Evolutionary conservation across 2,329 filamentous ascomycete species (phyloP), one percentile per base, ranked within the genome.

Genomic region (Chalaropsis thielavioides): DNA sequence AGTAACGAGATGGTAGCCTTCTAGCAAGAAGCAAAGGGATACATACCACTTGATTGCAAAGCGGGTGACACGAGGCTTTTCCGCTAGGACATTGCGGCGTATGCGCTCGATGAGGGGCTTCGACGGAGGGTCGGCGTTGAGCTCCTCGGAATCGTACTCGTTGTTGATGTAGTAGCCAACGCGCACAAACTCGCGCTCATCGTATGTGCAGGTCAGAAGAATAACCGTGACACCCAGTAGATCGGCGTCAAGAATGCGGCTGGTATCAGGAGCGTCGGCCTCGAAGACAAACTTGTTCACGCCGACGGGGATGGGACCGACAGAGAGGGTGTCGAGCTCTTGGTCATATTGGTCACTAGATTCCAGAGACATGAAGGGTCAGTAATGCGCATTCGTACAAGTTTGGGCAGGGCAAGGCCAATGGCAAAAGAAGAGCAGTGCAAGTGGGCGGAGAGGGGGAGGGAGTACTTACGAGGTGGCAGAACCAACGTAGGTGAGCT

Each of bases 161-260:
- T 99, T 99, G 81, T 97, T 99, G 72, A 99, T 94, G 71, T 99
- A 99, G 83, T 99, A 99, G 68, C 94, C 94, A 51, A 99, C 92
- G 69, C 94, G 91, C 46, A 99, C 91, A 72, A 99, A 99, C 76
- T 99, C 94, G 72, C 94, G 86, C 64, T 89, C 88, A 72, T 99
- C 94, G 77, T 99, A 99, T 75, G 90, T 89, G 77, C 94, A 97
- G 66, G 91, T 96, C 69, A 99, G 83, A 65, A 99, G 87, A 71
- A 99, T 91, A 72, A 99, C 94, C 3, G 94, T 99, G 62, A 99
- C 95, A 67, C 94, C 94, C 58, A 99, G 83, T 71, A 99, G 92
- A 77, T 99, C 95, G 70, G 90, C 91, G 70, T 92, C 88, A 65
- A 94, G 94, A 72, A 99, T 97, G 75, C 89, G 88, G 71, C 84